Conservation (phyloP, 2,329 filamentous ascomycete genomes). For the Aspergillus latus region DNA sequence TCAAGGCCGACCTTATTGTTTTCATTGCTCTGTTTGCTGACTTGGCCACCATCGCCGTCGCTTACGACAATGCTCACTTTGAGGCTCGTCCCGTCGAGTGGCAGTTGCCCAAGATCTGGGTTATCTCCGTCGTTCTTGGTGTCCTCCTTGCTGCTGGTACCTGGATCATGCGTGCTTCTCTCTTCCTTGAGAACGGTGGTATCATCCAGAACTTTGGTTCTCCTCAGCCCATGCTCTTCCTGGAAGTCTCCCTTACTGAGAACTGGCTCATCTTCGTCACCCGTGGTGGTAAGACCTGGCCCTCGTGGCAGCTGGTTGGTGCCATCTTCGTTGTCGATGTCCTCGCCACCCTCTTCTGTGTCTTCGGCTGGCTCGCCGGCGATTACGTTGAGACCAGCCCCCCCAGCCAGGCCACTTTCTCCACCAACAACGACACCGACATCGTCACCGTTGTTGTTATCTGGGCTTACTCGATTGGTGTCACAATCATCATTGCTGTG, state of each 20-base stretch:
- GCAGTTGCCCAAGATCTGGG: slow-evolving; percentile 80
- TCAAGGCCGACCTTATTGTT: slow-evolving; percentile 70
- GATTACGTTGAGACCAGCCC: slow-evolving; percentile 35
- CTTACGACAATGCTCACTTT: slow-evolving; percentile 76
- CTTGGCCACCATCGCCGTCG: slow-evolving; percentile 74
- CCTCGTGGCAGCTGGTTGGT: slow-evolving; percentile 70
- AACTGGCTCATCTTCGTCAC: slow-evolving; percentile 98
- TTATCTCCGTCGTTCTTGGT: slow-evolving; percentile 62
- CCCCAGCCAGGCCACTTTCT: slow-evolving; percentile 30
- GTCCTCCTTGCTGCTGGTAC: slow-evolving; percentile 67
- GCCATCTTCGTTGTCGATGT: slow-evolving; percentile 72
- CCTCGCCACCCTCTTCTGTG: slow-evolving; percentile 69
- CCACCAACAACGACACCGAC: slow-evolving; percentile 56
- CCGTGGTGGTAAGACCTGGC: slow-evolving; percentile 74
- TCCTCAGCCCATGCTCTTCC: slow-evolving; percentile 78
- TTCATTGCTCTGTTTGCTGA: slow-evolving; percentile 79
- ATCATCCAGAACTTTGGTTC: slow-evolving; percentile 73
- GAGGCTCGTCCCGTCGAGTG: slow-evolving; percentile 74
- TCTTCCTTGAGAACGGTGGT: slow-evolving; percentile 69
- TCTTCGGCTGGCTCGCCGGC: slow-evolving; percentile 72
- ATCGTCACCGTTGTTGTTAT: slow-evolving; percentile 56
- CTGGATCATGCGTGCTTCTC: slow-evolving; percentile 70
- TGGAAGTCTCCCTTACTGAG: slow-evolving; percentile 87
- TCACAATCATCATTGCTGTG: slow-evolving; percentile 54
- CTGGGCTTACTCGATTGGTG: slow-evolving; percentile 55